Percentiles rank a stretch among this genome's conserved stretches.
Evolutionary conservation across 1,139 yeast genomes (phyloP).

Genomic region (Suhomyces chickasaworum): DNA sequence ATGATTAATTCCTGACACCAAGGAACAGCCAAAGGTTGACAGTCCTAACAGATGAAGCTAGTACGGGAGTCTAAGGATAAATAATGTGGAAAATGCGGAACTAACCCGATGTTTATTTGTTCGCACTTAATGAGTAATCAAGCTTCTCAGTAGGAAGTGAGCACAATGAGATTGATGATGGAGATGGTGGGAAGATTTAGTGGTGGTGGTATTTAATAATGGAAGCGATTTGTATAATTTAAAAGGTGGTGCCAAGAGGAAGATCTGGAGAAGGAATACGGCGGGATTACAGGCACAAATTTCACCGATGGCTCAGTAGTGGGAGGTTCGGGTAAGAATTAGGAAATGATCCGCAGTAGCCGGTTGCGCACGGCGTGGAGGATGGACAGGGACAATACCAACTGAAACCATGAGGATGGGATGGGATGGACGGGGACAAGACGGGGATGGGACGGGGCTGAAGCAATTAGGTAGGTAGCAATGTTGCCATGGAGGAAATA

Average conservation of each 20-base stretch:
- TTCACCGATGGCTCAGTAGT: not conserved
- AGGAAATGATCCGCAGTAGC: not conserved
- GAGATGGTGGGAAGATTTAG: too few relatives aligned
- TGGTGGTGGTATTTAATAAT: too few relatives aligned
- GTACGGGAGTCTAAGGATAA: not conserved
- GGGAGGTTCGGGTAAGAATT: not conserved
- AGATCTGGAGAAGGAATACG: not conserved
- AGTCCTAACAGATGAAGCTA: not conserved
- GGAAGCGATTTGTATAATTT: not conserved
- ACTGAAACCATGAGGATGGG: not conserved
- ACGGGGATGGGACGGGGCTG: too few relatives aligned
- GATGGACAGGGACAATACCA: not conserved
- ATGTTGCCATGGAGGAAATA: too few relatives aligned
- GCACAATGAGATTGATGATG: not conserved
- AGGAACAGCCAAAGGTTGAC: not conserved
- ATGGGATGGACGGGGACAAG: not conserved
- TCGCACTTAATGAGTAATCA: not conserved
- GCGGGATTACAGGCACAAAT: not conserved
- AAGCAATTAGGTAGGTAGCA: too few relatives aligned
- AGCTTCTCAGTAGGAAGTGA: not conserved
- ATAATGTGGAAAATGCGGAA: conserved; percentile 1
- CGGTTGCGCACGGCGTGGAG: not conserved
- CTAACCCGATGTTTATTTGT: not conserved
- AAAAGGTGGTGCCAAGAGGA: not conserved
- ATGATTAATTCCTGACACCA: not conserved